Evolutionary conservation across 257 asterid species (phyloP), one percentile per base, ranked within the genome.

Genomic region (Fraxinus quadrangulata): DNA sequence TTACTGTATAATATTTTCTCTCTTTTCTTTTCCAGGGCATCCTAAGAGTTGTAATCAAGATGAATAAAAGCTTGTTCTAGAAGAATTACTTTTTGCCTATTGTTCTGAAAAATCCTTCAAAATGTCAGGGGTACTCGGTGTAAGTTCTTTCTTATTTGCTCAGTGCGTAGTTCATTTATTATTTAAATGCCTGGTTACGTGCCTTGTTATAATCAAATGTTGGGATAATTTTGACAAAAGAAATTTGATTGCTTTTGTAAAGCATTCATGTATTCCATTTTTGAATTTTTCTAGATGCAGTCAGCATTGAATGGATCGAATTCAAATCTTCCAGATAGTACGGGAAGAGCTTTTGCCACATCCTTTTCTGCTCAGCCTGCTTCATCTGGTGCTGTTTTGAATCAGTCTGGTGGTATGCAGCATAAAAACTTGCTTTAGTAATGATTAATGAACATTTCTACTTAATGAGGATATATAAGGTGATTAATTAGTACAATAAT

Each of bases 291-390:
- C 19, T 74, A 78, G 80, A 70, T 86, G 80, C 90, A 92, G 97
- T 88, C 96, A 40, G 83, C 91, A 54, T 71, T 91, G 84, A 94
- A 85, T 63, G 94, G 92, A 67, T 92, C 97, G 75, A 89, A 89
- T 85, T 86, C 98, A 78, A 94, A 90, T 82, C 85, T 84, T 83
- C 81, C 90, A 34, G 98, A 94, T 73, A 79, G 81, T 75, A 73
- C 86, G 51, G 96, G 95, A 79, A 85, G 97, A 85, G 82, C 86
- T 67, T 89, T 89, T 68, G 70, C 92, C 10, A 82, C 90, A 71
- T 84, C 96, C 75, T 90, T 84, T 84, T 79, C 96, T 81, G 86
- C 96, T 59, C 97, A 90, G 79, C 85, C 94, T 78, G 98, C 94
- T 77, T 87, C 96, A 69, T 83, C 92, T 1, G 86, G 89, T 78